phyloP scores from a whole-genome alignment of 1,284 basidiomycete species.

The Irpex lacteus region DNA sequence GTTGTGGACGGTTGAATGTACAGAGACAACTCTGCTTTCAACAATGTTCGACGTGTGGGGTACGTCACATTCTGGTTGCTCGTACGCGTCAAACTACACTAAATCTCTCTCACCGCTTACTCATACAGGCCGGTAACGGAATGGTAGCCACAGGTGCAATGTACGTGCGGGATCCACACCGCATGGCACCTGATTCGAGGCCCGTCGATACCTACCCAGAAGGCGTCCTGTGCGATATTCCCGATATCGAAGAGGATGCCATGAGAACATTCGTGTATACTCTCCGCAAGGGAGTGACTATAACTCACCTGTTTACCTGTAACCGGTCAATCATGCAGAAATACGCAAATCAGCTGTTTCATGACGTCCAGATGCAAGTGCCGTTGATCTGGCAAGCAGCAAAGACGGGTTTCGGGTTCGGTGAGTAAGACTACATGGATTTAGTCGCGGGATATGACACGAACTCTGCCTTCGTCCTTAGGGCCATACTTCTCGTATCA shows the following conservation, averaged over 20 bases:
- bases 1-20: conserved; percentile 37
- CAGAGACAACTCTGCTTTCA: conserved; percentile 36
- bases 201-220: conserved; percentile 28
- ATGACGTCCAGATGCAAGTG: conserved; percentile 30
- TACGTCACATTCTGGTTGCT: conserved; percentile 16
- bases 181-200: conserved; percentile 22
- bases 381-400: conserved; percentile 25
- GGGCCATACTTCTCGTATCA: conserved; percentile 30
- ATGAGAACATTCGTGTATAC: conserved; percentile 31
- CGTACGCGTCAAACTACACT: neutral
- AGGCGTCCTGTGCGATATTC: conserved; percentile 14
- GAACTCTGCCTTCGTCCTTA: conserved; percentile 1
- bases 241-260: conserved; percentile 24
- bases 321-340: conserved; percentile 32
- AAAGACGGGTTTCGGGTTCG: conserved; percentile 12
- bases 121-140: conserved; percentile 21
- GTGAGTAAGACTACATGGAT: conserved; percentile 20
- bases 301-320: conserved; percentile 39
- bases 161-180: conserved; percentile 29
- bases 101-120: conserved; percentile 6
- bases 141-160: conserved; percentile 21
- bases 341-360: conserved; percentile 30
- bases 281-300: conserved; percentile 19
- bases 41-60: conserved; percentile 32
- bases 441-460: neutral